These are phyloP conservation scores for Volutella citrinella DNA, from an alignment of 2,329 filamentous ascomycete genomes.

Conservation along the genomic window DNA sequence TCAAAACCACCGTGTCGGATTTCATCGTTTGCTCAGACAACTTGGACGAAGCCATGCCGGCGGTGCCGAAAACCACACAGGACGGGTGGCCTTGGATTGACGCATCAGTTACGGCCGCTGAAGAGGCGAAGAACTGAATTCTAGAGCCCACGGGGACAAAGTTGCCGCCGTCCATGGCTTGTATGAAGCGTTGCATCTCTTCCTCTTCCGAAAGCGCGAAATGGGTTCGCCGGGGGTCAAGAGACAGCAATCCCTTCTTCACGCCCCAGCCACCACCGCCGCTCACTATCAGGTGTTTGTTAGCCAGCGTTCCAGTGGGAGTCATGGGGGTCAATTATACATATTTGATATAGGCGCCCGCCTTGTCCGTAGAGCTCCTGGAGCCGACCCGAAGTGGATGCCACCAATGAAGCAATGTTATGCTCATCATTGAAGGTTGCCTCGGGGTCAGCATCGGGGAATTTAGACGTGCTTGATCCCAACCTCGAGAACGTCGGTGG, in stretches of 20 bases:
- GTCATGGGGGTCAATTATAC: too few species aligned
- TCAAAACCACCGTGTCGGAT: constrained; percentile 20
- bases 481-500: constrained; percentile 35
- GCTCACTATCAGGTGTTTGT: constrained; percentile 49
- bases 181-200: constrained; percentile 52
- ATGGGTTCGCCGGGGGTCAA: constrained; percentile 66
- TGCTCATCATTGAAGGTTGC: constrained; percentile 17
- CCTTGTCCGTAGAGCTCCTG: constrained; percentile 37
- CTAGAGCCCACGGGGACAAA: constrained; percentile 61
- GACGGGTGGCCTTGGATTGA: constrained; percentile 8
- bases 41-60: constrained; percentile 17
- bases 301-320: too few species aligned
- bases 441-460: constrained; percentile 17
- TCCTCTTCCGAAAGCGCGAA: constrained; percentile 44
- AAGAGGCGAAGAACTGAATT: constrained; percentile 62
- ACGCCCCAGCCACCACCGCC: constrained; percentile 83
- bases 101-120: constrained; percentile 25
- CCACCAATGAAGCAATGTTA: constrained; percentile 18
- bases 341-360: constrained; percentile 42
- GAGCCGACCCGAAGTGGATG: constrained; percentile 26
- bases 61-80: constrained; percentile 33
- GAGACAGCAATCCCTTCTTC: constrained; percentile 74
- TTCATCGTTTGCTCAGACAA: constrained; percentile 6
- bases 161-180: constrained; percentile 44
- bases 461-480: constrained; percentile 3